Evolutionary conservation across 495 filamentous ascomycete species (phyloP).

Genomic region (Neurospora sublineolata): DNA sequence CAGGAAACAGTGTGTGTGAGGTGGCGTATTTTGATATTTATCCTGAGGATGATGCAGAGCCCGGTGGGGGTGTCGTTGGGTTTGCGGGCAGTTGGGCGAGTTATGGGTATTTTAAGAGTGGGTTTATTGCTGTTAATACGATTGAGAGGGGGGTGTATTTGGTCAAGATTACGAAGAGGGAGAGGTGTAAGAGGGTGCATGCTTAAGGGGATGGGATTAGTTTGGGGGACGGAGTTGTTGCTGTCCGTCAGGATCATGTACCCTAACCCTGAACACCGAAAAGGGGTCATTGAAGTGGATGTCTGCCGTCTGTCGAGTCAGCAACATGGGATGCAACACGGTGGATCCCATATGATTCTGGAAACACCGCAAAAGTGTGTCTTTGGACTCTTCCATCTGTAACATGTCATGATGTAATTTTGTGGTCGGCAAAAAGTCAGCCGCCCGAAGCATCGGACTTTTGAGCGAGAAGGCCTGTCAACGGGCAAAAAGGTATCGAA

Average conservation of each 20-base stretch:
- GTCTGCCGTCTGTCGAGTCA: background rate
- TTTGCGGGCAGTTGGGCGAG: slow-evolving; percentile 44
- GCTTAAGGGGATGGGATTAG: background rate
- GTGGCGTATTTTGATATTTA: slow-evolving; percentile 49
- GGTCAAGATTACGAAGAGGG: slow-evolving; percentile 13
- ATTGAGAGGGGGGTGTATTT: slow-evolving; percentile 46
- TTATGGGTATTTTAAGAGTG: slow-evolving; percentile 44
- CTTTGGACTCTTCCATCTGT: background rate
- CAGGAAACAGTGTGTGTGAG: slow-evolving; percentile 39
- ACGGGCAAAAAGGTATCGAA: background rate
- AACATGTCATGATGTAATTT: background rate
- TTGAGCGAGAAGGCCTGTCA: background rate
- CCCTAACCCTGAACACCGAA: background rate
- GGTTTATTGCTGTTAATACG: slow-evolving; percentile 44
- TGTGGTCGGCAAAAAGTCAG: background rate
- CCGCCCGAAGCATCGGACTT: background rate
- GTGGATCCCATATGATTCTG: background rate
- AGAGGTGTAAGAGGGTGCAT: background rate
- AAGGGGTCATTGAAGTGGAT: background rate
- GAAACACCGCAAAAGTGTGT: background rate
- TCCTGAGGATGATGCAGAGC: slow-evolving; percentile 44
- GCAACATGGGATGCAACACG: background rate
- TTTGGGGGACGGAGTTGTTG: background rate
- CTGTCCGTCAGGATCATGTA: background rate
- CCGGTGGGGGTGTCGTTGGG: slow-evolving; percentile 27